Evolutionary conservation across 1,139 yeast genomes (phyloP).

Genomic region (Arxiozyma slooffiae): DNA sequence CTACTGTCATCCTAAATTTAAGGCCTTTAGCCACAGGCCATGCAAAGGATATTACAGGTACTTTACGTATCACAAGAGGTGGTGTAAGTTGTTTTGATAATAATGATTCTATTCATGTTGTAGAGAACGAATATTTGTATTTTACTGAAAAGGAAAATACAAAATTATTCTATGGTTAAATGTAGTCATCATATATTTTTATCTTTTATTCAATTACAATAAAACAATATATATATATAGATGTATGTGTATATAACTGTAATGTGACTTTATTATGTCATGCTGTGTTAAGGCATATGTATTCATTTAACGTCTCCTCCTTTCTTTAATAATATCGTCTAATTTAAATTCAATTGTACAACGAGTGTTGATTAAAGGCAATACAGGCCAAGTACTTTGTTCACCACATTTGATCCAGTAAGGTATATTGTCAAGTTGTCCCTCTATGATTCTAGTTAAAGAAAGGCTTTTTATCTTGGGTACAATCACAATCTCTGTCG

Average conservation of each 20-base stretch:
- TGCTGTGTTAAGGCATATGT: background rate
- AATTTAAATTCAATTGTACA: slow-evolving; percentile 85
- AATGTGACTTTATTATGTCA: background rate
- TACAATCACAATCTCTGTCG: slow-evolving; percentile 77
- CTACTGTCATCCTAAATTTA: slow-evolving; percentile 35
- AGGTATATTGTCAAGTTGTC: slow-evolving; percentile 60
- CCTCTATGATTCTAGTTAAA: slow-evolving; percentile 47
- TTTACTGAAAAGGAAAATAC: slow-evolving; percentile 46
- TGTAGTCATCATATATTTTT: background rate
- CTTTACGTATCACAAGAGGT: slow-evolving; percentile 51
- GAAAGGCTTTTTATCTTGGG: slow-evolving; percentile 76
- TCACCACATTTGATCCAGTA: slow-evolving; percentile 92
- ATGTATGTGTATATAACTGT: background rate
- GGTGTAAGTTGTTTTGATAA: slow-evolving; percentile 27
- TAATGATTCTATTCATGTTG: background rate
- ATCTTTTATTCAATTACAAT: background rate
- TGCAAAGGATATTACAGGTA: slow-evolving; percentile 76
- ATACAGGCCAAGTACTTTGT: slow-evolving; percentile 85
- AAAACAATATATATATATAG: background rate
- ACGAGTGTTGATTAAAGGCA: slow-evolving; percentile 77
- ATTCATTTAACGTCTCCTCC: slow-evolving; percentile 8
- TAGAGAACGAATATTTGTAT: slow-evolving; percentile 39
- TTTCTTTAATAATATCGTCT: slow-evolving; percentile 42
- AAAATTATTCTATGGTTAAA: slow-evolving; percentile 34
- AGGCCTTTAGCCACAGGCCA: slow-evolving; percentile 69